These are phyloP conservation scores for Exophiala sideris DNA, from an alignment of 2,329 filamentous ascomycete species.

Conservation along the genomic window DNA sequence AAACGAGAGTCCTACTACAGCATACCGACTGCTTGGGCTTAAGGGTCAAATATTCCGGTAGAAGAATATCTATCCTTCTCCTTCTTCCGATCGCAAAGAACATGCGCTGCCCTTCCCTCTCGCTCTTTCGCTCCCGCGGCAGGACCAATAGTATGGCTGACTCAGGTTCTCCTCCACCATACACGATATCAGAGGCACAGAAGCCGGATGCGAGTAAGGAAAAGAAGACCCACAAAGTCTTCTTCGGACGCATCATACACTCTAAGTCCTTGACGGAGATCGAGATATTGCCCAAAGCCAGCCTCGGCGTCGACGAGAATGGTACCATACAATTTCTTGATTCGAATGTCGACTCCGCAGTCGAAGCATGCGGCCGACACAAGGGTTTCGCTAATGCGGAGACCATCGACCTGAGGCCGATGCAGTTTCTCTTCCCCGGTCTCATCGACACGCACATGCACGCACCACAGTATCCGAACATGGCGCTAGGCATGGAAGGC, in stretches of 20 bases:
- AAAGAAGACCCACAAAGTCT: background rate
- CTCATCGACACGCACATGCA: conserved; percentile 68
- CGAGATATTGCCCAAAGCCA: conserved; percentile 9
- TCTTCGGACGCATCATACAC: conserved; percentile 15
- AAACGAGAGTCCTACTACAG: too few relatives aligned
- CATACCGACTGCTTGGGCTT: background rate
- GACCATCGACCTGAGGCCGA: background rate
- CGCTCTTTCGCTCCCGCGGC: too few relatives aligned
- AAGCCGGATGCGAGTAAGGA: background rate
- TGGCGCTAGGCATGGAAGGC: conserved; percentile 41
- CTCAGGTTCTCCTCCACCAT: too few relatives aligned
- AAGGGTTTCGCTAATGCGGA: background rate
- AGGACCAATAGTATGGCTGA: too few relatives aligned
- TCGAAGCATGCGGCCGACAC: conserved; percentile 8
- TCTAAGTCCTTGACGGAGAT: conserved; percentile 13
- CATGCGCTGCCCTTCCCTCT: too few relatives aligned
- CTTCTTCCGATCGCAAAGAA: too few relatives aligned
- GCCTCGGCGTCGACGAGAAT: conserved; percentile 7
- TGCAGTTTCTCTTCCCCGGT: conserved; percentile 56
- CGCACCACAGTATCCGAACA: conserved; percentile 55
- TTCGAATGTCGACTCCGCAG: background rate
- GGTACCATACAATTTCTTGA: conserved; percentile 13
- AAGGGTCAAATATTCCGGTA: too few relatives aligned
- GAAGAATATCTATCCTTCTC: too few relatives aligned
- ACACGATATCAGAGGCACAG: background rate